A percentile compares a stretch with the other conserved stretches of the same genome.
Conservation (phyloP, 192 early-diverging fungal genomes). For the Powellomyces hirtus region DNA sequence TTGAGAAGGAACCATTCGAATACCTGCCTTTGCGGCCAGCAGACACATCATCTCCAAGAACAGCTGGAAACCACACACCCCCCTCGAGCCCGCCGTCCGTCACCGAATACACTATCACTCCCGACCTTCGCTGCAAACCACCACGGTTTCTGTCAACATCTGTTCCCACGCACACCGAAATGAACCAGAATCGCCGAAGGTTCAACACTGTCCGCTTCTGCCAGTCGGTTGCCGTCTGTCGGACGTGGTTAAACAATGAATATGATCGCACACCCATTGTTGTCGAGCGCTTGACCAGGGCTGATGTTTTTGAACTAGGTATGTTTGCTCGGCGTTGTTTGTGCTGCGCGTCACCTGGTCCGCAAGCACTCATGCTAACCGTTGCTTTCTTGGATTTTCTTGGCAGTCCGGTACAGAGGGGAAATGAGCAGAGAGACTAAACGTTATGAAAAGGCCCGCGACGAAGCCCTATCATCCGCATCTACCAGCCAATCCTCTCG, state of each 20-base stretch:
- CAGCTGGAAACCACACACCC: too few relatives aligned
- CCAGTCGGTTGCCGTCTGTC: neutral
- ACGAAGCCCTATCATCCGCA: neutral
- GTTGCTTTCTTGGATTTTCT: neutral
- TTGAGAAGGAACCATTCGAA: too few relatives aligned
- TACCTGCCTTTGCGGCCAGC: too few relatives aligned
- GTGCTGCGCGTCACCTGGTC: neutral
- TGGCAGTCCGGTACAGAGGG: neutral
- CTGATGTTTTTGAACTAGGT: neutral
- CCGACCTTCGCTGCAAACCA: too few relatives aligned
- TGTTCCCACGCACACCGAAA: too few relatives aligned
- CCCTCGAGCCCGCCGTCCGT: too few relatives aligned
- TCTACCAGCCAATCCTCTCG: neutral
- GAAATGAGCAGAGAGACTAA: conserved; percentile 11
- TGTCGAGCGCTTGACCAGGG: neutral
- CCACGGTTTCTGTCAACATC: too few relatives aligned
- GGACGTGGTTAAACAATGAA: conserved; percentile 1
- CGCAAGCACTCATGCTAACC: neutral
- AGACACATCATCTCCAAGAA: too few relatives aligned
- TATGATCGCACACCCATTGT: conserved; percentile 10
- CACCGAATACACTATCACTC: too few relatives aligned
- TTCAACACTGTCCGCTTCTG: neutral
- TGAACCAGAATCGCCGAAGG: too few relatives aligned
- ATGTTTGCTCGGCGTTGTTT: neutral
- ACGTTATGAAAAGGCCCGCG: neutral